Base-by-base conservation (phyloP, 2,329 filamentous ascomycete species). In the Verticillium albo-atrum region DNA sequence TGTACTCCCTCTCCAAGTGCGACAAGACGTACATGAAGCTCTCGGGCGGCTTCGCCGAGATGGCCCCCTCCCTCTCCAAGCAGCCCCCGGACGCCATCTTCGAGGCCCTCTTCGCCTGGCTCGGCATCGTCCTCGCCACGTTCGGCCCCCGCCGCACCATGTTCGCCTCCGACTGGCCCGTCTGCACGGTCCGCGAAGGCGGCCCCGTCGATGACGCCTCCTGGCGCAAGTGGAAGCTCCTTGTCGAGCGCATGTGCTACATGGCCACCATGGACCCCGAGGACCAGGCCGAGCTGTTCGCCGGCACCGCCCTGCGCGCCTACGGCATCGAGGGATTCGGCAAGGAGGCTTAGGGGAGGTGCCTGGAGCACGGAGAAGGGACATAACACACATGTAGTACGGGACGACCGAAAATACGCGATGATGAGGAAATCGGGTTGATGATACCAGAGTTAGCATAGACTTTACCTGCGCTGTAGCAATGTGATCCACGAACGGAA, bases 81-180 rank as follows among this genome's bases (percentile, higher is more conserved):
- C 76, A 79, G 27, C 72, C 80, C 10, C 70, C 80, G 34, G 76
- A 82, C 59, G 80, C 84, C 35, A 82, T 92, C 59, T 86, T 91
- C 64, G 77, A 82, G 62, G 81, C 81, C 47, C 79, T 90, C 23
- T 79, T 82, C 60, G 87, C 88, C 26, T 96, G 91, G 88, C 82
- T 91, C 2, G 83, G 87, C 61, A 84, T 89, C 57, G 77, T 93
- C 1, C 83, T 96, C 57, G 82, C 86, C 28, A 82, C 83, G 1
- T 97, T 97, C 68, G 87, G 89, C 1, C 76, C 89, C 0, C 71
- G 78, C 25, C 82, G 91, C 63, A 82, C 95, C 70, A 92, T 98
- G 88, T 97, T 95, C 73, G 93, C 89, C 26, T 93, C 89, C 64
- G 92, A 97, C 73, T 98, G 94, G 94, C 93, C 94, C 2, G 89